Conservation (phyloP, 2,329 filamentous ascomycete genomes). For the Fonsecaea nubica region DNA sequence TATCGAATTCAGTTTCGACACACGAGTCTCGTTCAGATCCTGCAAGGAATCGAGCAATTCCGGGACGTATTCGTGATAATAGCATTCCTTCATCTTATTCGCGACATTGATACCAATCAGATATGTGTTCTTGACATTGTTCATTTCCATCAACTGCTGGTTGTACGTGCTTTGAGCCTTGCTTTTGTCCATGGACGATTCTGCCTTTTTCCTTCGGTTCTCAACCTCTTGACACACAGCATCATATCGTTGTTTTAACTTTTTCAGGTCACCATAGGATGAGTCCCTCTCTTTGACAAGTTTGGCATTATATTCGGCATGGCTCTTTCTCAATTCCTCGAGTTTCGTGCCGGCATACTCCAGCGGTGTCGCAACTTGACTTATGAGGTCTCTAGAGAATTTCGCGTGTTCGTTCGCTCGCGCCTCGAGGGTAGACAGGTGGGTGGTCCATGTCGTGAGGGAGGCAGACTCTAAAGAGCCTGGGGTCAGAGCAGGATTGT, state of each 20-base stretch:
- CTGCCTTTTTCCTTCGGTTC: constrained; percentile 90
- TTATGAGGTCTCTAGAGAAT: constrained; percentile 77
- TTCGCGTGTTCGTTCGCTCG: constrained; percentile 88
- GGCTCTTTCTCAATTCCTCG: constrained; percentile 90
- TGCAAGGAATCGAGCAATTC: constrained; percentile 90
- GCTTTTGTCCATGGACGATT: constrained; percentile 89
- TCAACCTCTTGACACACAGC: constrained; percentile 92
- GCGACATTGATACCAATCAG: constrained; percentile 94
- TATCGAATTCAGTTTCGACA: constrained; percentile 79
- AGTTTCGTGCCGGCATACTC: constrained; percentile 76
- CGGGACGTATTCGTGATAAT: constrained; percentile 95
- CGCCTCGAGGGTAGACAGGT: constrained; percentile 86
- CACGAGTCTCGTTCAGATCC: constrained; percentile 88
- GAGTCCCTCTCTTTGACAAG: constrained; percentile 87
- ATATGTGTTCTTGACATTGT: constrained; percentile 98
- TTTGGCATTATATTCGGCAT: constrained; percentile 85
- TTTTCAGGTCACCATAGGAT: constrained; percentile 83
- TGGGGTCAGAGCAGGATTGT: constrained; percentile 89
- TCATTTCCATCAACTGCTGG: constrained; percentile 92
- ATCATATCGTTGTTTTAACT: constrained; percentile 93
- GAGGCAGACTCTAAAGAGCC: constrained; percentile 96
- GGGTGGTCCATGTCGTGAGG: constrained; percentile 94
- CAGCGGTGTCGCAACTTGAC: constrained; percentile 83
- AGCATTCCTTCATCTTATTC: constrained; percentile 96
- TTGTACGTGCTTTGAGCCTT: constrained; percentile 93